Evolutionary conservation across 129 eudicot genomes (phyloP), one percentile per base, ranked within the genome.

Genomic region (Tagetes patula): DNA sequence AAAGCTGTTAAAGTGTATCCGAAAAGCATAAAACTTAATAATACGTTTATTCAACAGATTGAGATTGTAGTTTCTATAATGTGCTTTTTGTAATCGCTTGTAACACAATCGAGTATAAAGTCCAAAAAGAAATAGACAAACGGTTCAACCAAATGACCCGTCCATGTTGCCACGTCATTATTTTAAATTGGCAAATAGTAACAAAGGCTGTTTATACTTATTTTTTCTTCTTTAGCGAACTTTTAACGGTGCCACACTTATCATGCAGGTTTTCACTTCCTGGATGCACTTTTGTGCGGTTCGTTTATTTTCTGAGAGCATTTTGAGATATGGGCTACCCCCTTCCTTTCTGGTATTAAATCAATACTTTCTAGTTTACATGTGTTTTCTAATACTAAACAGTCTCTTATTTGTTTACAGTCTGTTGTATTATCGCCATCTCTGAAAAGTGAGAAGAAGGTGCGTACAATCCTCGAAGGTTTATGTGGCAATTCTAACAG

Each of bases 221-320:
- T 8, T 73, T 40, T 48, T 9, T 14, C 34, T 49, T n/a, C 0
- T 76, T 36, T 39, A 3, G 61, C 33, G 39, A 31, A n/a, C 32
- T 6, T 38, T 36, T 61, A 6, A 5, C 41, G 8, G 42, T 49
- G 43, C 58, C 40, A 14, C 66, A 52, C 33, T 4, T n/a, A 34
- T 69, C 69, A 47, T 83, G 75, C 93, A 90, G 98, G 98, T 90
- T 70, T 94, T 90, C 77, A 87, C 86, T 83, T 88, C 97, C 56
- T 94, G 96, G 98, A 94, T 94, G 96, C 98, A 90, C 77, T 93
- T 93, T 82, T 93, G 96, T 86, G 98, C 96, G 72, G 90, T 93
- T 66, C 91, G 96, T 37, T 74, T 81, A 42, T 93, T 90, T 78
- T 61, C 88, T 55, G 96, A 93, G 87, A 87, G 98, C 89, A 89